Percentiles rank a stretch among this genome's conserved stretches.
phyloP scores from a whole-genome alignment of 2,329 filamentous ascomycete species.

The Calycina herbarum region DNA sequence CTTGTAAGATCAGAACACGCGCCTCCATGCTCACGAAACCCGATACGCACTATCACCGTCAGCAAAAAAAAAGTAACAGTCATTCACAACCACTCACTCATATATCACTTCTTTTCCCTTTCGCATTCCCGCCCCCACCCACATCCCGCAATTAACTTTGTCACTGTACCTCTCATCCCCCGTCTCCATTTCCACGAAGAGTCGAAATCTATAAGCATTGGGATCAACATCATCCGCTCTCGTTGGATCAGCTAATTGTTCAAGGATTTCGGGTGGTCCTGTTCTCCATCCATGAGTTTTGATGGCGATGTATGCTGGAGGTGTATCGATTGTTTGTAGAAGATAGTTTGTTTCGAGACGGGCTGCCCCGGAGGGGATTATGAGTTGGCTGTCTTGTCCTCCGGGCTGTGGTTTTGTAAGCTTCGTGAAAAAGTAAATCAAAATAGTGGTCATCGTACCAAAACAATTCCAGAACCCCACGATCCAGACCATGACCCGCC shows the following conservation, averaged over 20 bases:
- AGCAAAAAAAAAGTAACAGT: not conserved
- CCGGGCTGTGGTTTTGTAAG: slow-evolving; percentile 31
- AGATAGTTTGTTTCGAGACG: slow-evolving; percentile 51
- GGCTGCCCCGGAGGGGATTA: slow-evolving; percentile 35
- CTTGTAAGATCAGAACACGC: not conserved
- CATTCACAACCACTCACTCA: slow-evolving; percentile 39
- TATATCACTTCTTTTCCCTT: slow-evolving; percentile 46
- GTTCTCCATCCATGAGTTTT: slow-evolving; percentile 50
- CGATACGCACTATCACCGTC: slow-evolving; percentile 21
- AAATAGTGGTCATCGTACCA: slow-evolving; percentile 29
- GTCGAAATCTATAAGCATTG: slow-evolving; percentile 46
- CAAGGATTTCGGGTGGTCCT: slow-evolving; percentile 44
- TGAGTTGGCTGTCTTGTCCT: slow-evolving; percentile 41
- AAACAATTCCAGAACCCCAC: slow-evolving; percentile 50
- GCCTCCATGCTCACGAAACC: slow-evolving; percentile 7
- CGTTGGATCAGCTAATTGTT: slow-evolving; percentile 30
- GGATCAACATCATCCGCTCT: slow-evolving; percentile 34
- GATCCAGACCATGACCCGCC: slow-evolving; percentile 50
- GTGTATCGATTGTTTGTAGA: slow-evolving; percentile 48
- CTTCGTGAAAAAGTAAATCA: not conserved
- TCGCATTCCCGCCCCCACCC: slow-evolving; percentile 50
- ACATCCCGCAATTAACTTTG: slow-evolving; percentile 50
- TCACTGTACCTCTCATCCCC: slow-evolving; percentile 50
- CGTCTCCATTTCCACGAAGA: slow-evolving; percentile 52
- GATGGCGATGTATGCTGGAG: slow-evolving; percentile 47